Conservation (phyloP, 2,329 filamentous ascomycete genomes). For the Ophiostoma australiae region DNA sequence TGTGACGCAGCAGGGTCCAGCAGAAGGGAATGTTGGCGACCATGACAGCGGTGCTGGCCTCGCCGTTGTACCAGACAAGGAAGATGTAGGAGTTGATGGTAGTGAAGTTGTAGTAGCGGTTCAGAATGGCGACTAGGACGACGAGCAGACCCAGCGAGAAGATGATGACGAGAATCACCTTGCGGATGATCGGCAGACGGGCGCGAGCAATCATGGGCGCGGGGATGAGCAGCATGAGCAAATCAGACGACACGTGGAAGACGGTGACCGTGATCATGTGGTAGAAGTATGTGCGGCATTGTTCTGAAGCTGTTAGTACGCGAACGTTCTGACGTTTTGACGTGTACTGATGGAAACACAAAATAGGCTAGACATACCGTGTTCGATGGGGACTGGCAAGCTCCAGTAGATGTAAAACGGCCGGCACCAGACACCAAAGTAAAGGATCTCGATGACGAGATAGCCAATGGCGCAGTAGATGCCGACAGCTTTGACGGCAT, state of each 20-base stretch:
- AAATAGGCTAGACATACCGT: slow-evolving; percentile 29
- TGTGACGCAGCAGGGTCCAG: slow-evolving; percentile 51
- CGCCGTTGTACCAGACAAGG: slow-evolving; percentile 57
- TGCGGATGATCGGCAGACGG: slow-evolving; percentile 37
- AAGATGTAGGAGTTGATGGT: slow-evolving; percentile 52
- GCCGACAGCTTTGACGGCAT: slow-evolving; percentile 40
- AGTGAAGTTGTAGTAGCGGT: slow-evolving; percentile 58
- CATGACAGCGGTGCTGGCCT: slow-evolving; percentile 54
- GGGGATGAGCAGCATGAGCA: slow-evolving; percentile 43
- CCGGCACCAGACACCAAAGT: slow-evolving; percentile 46
- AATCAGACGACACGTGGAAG: slow-evolving; percentile 46
- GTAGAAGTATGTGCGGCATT: slow-evolving; percentile 44
- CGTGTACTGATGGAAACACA: not conserved
- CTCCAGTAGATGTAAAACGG: slow-evolving; percentile 50
- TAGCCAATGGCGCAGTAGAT: slow-evolving; percentile 27
- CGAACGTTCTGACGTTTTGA: not conserved
- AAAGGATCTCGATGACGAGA: slow-evolving; percentile 27
- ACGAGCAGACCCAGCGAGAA: slow-evolving; percentile 53
- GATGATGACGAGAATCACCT: slow-evolving; percentile 49
- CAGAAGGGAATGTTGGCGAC: slow-evolving; percentile 58
- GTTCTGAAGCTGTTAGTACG: slow-evolving; percentile 30
- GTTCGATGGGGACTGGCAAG: slow-evolving; percentile 38
- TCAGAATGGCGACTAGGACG: slow-evolving; percentile 53
- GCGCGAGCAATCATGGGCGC: slow-evolving; percentile 43
- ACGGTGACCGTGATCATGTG: slow-evolving; percentile 45